Conservation (phyloP, 106 monocot genomes). For the Triglochin maritima region DNA sequence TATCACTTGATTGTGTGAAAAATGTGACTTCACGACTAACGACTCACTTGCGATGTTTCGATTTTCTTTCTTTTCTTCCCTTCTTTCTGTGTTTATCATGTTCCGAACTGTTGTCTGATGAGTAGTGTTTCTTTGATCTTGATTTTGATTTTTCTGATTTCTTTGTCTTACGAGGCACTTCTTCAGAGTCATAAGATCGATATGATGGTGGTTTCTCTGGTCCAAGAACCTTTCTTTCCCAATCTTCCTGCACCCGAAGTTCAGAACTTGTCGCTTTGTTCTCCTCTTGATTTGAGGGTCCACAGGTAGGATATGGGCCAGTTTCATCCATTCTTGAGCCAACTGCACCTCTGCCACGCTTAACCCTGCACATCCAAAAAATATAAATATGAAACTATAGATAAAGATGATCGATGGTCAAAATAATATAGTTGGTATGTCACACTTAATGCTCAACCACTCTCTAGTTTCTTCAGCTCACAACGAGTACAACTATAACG, state of each 20-base stretch:
- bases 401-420: neutral
- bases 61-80: conserved; percentile 32
- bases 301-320: conserved; percentile 48
- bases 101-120: conserved; percentile 5
- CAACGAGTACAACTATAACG: neutral
- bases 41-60: conserved; percentile 15
- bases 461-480: neutral
- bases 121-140: neutral
- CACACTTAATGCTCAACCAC: neutral
- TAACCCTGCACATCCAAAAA: conserved; percentile 35
- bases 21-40: no score
- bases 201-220: conserved; percentile 52
- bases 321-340: conserved; percentile 97
- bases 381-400: neutral
- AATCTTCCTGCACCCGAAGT: conserved; percentile 26
- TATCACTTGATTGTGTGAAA: no score
- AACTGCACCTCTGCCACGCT: conserved; percentile 76
- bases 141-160: neutral
- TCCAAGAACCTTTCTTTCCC: conserved; percentile 38
- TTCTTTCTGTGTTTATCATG: conserved; percentile 11
- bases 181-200: conserved; percentile 2
- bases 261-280: conserved; percentile 2
- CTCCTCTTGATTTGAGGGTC: conserved; percentile 6
- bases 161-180: neutral
- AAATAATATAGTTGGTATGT: neutral